These are phyloP conservation scores for Claviceps fusiformis DNA, from an alignment of 2,329 filamentous ascomycete species.

Conservation along the genomic window DNA sequence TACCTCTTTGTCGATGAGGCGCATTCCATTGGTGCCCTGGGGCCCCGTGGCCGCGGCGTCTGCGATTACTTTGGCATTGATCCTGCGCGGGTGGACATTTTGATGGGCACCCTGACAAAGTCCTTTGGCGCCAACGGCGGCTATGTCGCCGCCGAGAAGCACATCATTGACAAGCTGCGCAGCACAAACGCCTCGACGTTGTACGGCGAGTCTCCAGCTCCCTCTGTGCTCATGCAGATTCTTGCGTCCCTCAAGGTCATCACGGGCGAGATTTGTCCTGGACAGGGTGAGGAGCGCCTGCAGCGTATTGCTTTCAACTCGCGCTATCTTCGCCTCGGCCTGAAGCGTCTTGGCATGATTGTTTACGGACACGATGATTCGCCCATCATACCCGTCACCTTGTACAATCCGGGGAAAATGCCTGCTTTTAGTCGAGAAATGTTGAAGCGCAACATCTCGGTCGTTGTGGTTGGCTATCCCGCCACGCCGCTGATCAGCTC, in stretches of 20 bases:
- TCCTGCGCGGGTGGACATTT: conserved; percentile 74
- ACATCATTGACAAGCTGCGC: conserved; percentile 83
- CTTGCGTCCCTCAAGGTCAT: conserved; percentile 77
- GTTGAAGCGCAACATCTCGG: conserved; percentile 93
- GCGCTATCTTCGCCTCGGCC: conserved; percentile 87
- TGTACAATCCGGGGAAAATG: conserved; percentile 99
- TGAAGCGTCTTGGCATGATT: conserved; percentile 94
- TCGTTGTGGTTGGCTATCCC: conserved; percentile 94
- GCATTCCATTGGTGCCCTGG: conserved; percentile 87
- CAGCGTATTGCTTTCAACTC: conserved; percentile 97
- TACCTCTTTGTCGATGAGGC: conserved; percentile 92
- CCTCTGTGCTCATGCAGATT: conserved; percentile 84
- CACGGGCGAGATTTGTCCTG: conserved; percentile 71
- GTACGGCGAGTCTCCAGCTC: conserved; percentile 76
- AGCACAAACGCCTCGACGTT: conserved; percentile 74
- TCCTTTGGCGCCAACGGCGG: conserved; percentile 97
- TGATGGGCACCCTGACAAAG: conserved; percentile 97
- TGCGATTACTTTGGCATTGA: conserved; percentile 96
- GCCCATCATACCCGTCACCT: conserved; percentile 83
- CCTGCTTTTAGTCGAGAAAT: conserved; percentile 97
- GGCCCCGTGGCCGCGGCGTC: conserved; percentile 76
- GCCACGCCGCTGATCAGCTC: conserved; percentile 92
- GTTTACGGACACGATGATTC: conserved; percentile 97
- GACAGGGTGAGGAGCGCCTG: conserved; percentile 88
- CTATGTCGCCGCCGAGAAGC: conserved; percentile 80